phyloP scores from a whole-genome alignment of 441 rosid genomes.

The Bocquillonia castaneifolia region DNA sequence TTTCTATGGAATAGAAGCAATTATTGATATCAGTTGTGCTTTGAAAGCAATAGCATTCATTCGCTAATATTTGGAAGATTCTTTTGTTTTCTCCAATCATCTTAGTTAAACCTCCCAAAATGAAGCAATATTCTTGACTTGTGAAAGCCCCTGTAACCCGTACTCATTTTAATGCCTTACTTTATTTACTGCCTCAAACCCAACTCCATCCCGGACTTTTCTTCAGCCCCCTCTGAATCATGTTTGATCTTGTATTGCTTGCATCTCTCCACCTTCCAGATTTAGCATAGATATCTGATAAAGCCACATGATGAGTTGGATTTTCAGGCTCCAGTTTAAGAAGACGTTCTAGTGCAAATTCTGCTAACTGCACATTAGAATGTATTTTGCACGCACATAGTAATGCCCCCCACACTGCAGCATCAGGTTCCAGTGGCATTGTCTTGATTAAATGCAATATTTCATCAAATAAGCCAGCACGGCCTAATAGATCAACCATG shows the following conservation, averaged over 20 bases:
- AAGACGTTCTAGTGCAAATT: constrained; percentile 38
- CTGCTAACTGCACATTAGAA: constrained; percentile 37
- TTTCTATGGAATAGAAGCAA: background rate
- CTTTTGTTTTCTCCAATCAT: too few relatives aligned
- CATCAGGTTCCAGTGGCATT: constrained; percentile 43
- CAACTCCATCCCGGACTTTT: constrained; percentile 40
- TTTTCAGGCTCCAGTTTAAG: constrained; percentile 45
- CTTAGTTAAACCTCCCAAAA: background rate
- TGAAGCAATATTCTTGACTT: background rate
- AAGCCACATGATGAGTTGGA: constrained; percentile 39
- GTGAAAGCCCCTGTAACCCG: background rate
- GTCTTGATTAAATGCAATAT: constrained; percentile 42
- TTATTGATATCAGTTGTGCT: background rate
- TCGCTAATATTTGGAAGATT: background rate
- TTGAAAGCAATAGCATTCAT: background rate
- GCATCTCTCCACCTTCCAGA: constrained; percentile 39
- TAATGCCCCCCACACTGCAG: constrained; percentile 75
- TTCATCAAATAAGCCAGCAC: constrained; percentile 63
- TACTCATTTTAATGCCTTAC: background rate
- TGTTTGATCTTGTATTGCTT: constrained; percentile 27
- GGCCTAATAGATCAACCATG: constrained; percentile 76
- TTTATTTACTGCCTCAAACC: constrained; percentile 27
- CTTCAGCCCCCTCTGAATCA: constrained; percentile 28
- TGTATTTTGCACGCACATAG: constrained; percentile 87
- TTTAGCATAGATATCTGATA: constrained; percentile 33